Evolutionary conservation across 163 green algal genomes (phyloP).

Genomic region (Chlamydomonas reinhardtii): DNA sequence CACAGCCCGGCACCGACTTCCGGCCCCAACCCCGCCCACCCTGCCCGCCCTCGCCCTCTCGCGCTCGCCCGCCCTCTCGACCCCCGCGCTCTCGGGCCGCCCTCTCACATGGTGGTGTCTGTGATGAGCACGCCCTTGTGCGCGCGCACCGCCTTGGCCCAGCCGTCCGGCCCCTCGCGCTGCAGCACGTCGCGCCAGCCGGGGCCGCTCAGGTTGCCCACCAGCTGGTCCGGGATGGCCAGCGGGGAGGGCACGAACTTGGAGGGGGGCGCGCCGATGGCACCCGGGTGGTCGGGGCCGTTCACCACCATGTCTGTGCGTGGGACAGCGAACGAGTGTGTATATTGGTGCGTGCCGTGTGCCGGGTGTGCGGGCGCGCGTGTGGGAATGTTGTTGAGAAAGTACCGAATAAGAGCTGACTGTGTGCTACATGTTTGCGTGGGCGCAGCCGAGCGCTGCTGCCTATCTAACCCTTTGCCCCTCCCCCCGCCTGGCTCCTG

Average conservation of each 20-base stretch:
- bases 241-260: slow-evolving; percentile 66
- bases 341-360: neutral
- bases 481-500: neutral
- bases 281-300: slow-evolving; percentile 89
- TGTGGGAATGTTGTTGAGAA: neutral
- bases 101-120: slow-evolving; percentile 89
- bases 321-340: neutral
- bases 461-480: too few relatives aligned
- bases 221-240: slow-evolving; percentile 60
- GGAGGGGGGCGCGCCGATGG: slow-evolving; percentile 78
- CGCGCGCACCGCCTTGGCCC: slow-evolving; percentile 85
- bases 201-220: neutral
- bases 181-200: slow-evolving; percentile 88
- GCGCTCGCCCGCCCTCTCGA: too few relatives aligned
- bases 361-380: too few relatives aligned
- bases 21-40: too few relatives aligned
- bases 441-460: too few relatives aligned
- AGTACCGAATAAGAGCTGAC: too few relatives aligned
- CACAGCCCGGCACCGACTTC: too few relatives aligned
- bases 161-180: slow-evolving; percentile 85
- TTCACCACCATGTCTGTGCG: slow-evolving; percentile 82
- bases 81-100: too few relatives aligned
- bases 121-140: slow-evolving; percentile 94
- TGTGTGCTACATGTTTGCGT: too few relatives aligned
- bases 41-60: too few relatives aligned